Percentiles rank a stretch among this genome's conserved stretches.
phyloP scores from a whole-genome alignment of 257 asterid genomes.

The Salvia hispanica region DNA sequence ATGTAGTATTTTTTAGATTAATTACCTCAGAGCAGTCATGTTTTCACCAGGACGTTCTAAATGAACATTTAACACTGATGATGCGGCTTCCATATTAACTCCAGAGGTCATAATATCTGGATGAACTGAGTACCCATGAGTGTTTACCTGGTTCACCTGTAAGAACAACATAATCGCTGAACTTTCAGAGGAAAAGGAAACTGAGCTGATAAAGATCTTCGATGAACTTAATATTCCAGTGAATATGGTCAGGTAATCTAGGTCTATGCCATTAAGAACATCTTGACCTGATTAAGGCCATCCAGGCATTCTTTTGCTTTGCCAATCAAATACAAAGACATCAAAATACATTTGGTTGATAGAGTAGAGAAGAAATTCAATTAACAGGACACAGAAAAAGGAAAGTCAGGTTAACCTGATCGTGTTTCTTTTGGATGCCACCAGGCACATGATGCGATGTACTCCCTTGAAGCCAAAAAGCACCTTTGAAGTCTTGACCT shows the following conservation, averaged over 20 bases:
- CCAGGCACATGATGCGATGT: slow-evolving; percentile 35
- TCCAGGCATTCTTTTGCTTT: slow-evolving; percentile 4
- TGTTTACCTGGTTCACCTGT: slow-evolving; percentile 36
- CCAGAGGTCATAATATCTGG: slow-evolving; percentile 37
- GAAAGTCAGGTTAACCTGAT: slow-evolving; percentile 41
- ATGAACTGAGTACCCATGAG: slow-evolving; percentile 32
- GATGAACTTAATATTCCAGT: background rate
- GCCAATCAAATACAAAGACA: slow-evolving; percentile 19
- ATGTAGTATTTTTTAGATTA: background rate
- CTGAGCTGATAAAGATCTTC: background rate
- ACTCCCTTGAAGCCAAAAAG: slow-evolving; percentile 45
- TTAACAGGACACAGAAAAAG: slow-evolving; percentile 1
- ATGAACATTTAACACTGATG: slow-evolving; percentile 33
- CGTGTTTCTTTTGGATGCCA: slow-evolving; percentile 35
- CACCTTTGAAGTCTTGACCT: slow-evolving; percentile 46
- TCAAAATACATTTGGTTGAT: slow-evolving; percentile 11
- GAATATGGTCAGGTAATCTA: slow-evolving; percentile 9
- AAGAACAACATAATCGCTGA: slow-evolving; percentile 19
- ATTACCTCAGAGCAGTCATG: slow-evolving; percentile 40
- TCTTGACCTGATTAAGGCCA: background rate
- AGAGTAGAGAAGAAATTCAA: background rate
- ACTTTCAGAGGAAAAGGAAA: background rate
- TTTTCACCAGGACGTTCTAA: slow-evolving; percentile 27
- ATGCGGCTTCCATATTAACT: slow-evolving; percentile 31
- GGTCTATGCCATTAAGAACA: slow-evolving; percentile 11